Conservation (phyloP, 2,329 filamentous ascomycete genomes). For the Colletotrichum liaoningense region DNA sequence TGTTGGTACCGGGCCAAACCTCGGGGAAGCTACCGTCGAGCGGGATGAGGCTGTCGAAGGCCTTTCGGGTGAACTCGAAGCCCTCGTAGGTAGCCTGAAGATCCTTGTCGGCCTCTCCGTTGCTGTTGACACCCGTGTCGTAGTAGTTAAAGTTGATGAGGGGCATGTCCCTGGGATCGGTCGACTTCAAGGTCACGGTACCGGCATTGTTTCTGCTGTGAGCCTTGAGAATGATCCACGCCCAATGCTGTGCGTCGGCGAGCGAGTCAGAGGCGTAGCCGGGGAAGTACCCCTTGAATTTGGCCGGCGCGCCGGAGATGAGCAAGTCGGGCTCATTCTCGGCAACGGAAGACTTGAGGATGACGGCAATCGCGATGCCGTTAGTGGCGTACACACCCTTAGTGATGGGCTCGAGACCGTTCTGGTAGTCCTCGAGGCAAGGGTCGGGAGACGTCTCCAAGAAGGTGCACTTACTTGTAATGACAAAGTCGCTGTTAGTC, state of each 20-base stretch:
- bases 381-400: slow-evolving; percentile 54
- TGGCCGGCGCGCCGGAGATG: slow-evolving; percentile 64
- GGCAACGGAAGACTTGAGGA: slow-evolving; percentile 46
- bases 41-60: slow-evolving; percentile 35
- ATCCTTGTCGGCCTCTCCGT: slow-evolving; percentile 51
- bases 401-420: slow-evolving; percentile 37
- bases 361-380: slow-evolving; percentile 64
- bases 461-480: slow-evolving; percentile 47
- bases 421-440: slow-evolving; percentile 49
- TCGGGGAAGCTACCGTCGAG: slow-evolving; percentile 9
- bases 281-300: slow-evolving; percentile 68
- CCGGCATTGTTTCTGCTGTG: slow-evolving; percentile 68
- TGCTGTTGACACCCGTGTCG: slow-evolving; percentile 58
- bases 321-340: slow-evolving; percentile 63
- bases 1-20: slow-evolving; percentile 13
- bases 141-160: slow-evolving; percentile 71
- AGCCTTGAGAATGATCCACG: slow-evolving; percentile 62
- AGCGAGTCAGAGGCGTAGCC: slow-evolving; percentile 60
- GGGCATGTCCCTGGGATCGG: slow-evolving; percentile 72
- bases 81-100: slow-evolving; percentile 39
- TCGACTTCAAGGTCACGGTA: slow-evolving; percentile 69
- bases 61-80: slow-evolving; percentile 54
- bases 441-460: slow-evolving; percentile 45
- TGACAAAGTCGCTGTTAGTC: slow-evolving; percentile 41
- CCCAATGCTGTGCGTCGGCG: slow-evolving; percentile 53